These are phyloP conservation scores for Capillidium rhysosporum DNA, from an alignment of 371 early-diverging fungal species.

Conservation along the genomic window DNA sequence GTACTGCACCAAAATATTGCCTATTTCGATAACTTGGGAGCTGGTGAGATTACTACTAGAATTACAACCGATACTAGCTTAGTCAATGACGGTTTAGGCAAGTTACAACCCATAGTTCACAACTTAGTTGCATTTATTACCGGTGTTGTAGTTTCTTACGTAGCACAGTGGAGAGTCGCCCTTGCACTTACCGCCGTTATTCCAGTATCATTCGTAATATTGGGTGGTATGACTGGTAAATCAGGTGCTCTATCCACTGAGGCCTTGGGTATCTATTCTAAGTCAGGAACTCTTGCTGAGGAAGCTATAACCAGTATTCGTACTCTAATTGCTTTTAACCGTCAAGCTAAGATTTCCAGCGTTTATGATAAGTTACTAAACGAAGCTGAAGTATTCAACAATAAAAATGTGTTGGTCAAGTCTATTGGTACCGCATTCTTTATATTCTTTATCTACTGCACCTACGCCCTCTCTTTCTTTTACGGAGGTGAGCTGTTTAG, in stretches of 20 bases:
- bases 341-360: slow-evolving; percentile 37
- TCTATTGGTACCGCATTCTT: slow-evolving; percentile 36
- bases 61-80: slow-evolving; percentile 42
- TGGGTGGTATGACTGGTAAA: slow-evolving; percentile 28
- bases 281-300: background rate
- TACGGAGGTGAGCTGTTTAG: slow-evolving; percentile 38
- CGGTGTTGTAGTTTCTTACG: slow-evolving; percentile 26
- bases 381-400: slow-evolving; percentile 24
- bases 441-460: slow-evolving; percentile 38
- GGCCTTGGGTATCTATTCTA: slow-evolving; percentile 9
- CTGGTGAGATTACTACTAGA: slow-evolving; percentile 62
- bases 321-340: slow-evolving; percentile 66
- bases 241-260: slow-evolving; percentile 16
- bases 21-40: slow-evolving; percentile 52
- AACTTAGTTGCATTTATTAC: background rate
- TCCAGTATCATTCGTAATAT: slow-evolving; percentile 15
- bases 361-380: slow-evolving; percentile 31
- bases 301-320: slow-evolving; percentile 22
- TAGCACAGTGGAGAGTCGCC: slow-evolving; percentile 39
- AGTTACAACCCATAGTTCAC: slow-evolving; percentile 9
- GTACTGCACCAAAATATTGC: slow-evolving; percentile 42
- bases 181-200: slow-evolving; percentile 29
- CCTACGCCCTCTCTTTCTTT: slow-evolving; percentile 63
- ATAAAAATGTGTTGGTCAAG: slow-evolving; percentile 19
- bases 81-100: slow-evolving; percentile 24